Conservation (phyloP, 164 flowering plant genomes). For the Paratinospora sagittata region DNA sequence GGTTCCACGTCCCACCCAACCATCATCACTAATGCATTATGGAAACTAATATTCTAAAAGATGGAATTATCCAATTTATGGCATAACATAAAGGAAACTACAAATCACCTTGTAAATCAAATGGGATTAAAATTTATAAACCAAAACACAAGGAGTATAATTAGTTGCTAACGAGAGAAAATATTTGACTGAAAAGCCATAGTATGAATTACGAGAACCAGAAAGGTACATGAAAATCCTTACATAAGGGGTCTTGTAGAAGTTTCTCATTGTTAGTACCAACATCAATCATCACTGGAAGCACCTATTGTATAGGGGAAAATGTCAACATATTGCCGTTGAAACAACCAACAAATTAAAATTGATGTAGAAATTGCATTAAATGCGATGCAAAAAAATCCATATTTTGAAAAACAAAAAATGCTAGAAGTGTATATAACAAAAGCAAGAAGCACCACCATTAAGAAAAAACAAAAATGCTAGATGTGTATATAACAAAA, state of each 20-base stretch:
- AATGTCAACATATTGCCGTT: background rate
- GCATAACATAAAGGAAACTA: background rate
- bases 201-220: background rate
- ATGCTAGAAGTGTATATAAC: background rate
- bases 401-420: background rate
- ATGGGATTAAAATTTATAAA: background rate
- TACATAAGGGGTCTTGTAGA: conserved; percentile 81
- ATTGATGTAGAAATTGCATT: background rate
- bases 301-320: conserved; percentile 48
- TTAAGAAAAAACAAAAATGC: background rate
- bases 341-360: background rate
- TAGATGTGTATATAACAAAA: background rate
- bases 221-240: conserved; percentile 18
- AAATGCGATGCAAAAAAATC: background rate
- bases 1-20: too few relatives aligned
- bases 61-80: background rate
- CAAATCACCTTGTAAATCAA: background rate
- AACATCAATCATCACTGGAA: conserved; percentile 98
- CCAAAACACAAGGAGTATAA: background rate
- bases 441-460: background rate
- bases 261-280: conserved; percentile 97
- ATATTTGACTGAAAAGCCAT: background rate
- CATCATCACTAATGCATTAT: too few relatives aligned
- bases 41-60: background rate
- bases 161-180: background rate